Conservation (phyloP, 257 asterid genomes). For the Solanum chmielewskii region DNA sequence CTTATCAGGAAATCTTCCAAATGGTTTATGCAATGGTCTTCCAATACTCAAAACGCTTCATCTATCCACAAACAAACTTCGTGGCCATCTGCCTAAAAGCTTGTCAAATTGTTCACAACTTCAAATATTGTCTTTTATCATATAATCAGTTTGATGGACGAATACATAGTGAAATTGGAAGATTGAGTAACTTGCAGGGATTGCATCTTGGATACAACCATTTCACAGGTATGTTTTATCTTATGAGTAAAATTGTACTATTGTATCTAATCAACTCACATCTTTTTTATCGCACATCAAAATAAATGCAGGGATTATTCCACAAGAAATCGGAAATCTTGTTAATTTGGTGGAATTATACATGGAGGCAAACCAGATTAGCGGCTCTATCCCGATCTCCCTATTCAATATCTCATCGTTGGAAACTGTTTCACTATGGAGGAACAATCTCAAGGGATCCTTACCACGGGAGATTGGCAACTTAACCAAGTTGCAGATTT, state of each 20-base stretch:
- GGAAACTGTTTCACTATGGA: rapidly evolving
- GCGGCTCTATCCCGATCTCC: neutral
- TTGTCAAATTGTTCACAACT: neutral
- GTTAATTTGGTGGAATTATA: neutral
- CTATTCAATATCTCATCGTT: neutral
- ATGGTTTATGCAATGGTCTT: neutral
- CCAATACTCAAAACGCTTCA: rapidly evolving
- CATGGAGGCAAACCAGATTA: neutral
- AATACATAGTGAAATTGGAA: neutral
- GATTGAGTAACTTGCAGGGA: neutral
- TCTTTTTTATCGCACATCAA: too few species aligned
- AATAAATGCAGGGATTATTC: too few species aligned
- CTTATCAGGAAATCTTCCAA: neutral
- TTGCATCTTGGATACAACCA: too few species aligned
- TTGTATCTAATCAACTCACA: too few species aligned
- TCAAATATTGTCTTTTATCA: rapidly evolving
- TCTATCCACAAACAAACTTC: rapidly evolving
- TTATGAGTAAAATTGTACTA: too few species aligned
- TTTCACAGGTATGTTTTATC: neutral
- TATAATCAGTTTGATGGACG: neutral
- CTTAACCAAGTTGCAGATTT: rapidly evolving
- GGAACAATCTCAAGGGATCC: neutral
- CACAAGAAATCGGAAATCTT: too few species aligned
- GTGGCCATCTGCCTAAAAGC: neutral
- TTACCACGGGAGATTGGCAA: neutral